These are phyloP conservation scores for Ceratobasidium sp. DNA, from an alignment of 1,284 basidiomycete species.

Conservation along the genomic window DNA sequence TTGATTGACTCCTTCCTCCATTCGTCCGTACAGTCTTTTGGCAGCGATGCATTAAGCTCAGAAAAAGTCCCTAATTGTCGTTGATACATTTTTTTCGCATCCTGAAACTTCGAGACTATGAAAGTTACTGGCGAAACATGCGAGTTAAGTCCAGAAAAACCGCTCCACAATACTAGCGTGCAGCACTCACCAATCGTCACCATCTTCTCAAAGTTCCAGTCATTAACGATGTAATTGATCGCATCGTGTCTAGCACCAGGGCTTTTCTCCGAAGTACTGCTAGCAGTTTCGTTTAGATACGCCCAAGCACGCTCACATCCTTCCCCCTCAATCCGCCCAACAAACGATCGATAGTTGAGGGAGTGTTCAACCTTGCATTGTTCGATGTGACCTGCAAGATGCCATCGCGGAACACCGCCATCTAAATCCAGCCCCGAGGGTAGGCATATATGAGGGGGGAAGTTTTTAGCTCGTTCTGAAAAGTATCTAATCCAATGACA, in stretches of 20 bases:
- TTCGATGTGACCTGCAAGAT: neutral
- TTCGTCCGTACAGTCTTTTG: neutral
- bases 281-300: neutral
- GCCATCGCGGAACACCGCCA: neutral
- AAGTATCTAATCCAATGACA: neutral
- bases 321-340: neutral
- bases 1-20: neutral
- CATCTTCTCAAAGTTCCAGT: slow-evolving; percentile 14
- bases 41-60: neutral
- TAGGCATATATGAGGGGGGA: neutral
- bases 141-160: neutral
- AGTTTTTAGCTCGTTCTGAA: too few relatives aligned
- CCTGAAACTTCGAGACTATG: neutral
- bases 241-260: neutral
- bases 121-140: neutral
- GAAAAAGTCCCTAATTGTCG: neutral
- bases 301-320: neutral
- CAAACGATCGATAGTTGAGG: neutral
- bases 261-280: slow-evolving; percentile 5
- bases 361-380: neutral
- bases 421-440: neutral
- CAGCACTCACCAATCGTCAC: neutral
- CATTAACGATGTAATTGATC: neutral
- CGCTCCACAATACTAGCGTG: neutral
- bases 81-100: neutral